Conservation (phyloP, 2,329 filamentous ascomycete genomes). For the Aspergillus eucalypticola region DNA sequence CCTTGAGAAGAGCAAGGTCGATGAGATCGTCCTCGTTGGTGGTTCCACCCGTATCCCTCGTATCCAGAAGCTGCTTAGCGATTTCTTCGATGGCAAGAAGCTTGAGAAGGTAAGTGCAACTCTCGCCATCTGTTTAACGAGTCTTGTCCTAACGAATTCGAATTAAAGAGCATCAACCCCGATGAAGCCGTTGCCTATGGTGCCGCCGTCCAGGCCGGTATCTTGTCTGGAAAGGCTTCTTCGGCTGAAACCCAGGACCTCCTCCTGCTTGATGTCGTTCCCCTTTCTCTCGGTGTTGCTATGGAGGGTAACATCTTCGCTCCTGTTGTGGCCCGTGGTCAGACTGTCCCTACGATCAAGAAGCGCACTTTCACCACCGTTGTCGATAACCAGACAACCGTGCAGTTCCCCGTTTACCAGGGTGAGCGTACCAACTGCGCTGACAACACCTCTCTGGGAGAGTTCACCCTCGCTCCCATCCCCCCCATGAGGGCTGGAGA, state of each 20-base stretch:
- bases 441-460: constrained; percentile 95
- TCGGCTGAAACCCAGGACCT: constrained; percentile 93
- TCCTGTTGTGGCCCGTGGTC: constrained; percentile 79
- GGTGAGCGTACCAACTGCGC: constrained; percentile 98
- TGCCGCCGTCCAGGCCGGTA: constrained; percentile 97
- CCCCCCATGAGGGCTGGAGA: constrained; percentile 89
- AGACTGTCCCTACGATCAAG: constrained; percentile 77
- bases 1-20: constrained; percentile 86
- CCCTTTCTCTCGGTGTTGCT: constrained; percentile 94
- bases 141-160: not conserved
- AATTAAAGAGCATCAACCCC: constrained; percentile 80
- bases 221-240: constrained; percentile 96
- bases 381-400: constrained; percentile 68
- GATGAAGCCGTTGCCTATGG: constrained; percentile 99
- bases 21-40: constrained; percentile 98
- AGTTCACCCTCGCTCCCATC: constrained; percentile 91
- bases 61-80: constrained; percentile 98
- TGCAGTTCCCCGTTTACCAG: constrained; percentile 91
- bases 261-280: constrained; percentile 92
- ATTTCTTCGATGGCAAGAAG: constrained; percentile 99
- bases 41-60: constrained; percentile 98
- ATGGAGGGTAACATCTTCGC: constrained; percentile 99
- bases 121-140: not conserved
- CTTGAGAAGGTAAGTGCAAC: constrained; percentile 71
- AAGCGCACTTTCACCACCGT: constrained; percentile 85